Conservation (phyloP, 1,139 yeast genomes). For the Geotrichum reessii region DNA sequence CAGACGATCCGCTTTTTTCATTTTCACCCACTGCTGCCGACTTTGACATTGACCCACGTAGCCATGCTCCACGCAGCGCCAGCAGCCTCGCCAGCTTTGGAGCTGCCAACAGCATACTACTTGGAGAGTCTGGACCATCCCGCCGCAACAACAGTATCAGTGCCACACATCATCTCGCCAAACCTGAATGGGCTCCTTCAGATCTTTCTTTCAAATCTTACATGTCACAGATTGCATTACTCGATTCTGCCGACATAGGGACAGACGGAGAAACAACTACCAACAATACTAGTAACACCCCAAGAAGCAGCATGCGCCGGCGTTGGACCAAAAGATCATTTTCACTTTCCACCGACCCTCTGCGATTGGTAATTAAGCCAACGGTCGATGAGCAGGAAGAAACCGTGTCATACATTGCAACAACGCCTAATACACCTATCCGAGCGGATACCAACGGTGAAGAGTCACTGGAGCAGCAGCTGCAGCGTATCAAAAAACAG, state of each 20-base stretch:
- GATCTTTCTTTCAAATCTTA: constrained; percentile 24
- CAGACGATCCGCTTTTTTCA: neutral
- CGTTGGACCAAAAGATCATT: neutral
- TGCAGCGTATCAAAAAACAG: neutral
- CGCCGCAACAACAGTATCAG: neutral
- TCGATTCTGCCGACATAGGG: no score
- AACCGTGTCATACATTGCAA: neutral
- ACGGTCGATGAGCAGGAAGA: neutral
- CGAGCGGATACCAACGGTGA: neutral
- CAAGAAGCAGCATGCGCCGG: neutral
- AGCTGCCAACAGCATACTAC: neutral
- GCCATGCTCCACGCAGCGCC: neutral
- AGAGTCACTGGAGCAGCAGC: neutral
- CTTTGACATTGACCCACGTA: neutral
- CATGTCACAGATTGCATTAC: constrained; percentile 19
- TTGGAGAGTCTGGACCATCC: neutral
- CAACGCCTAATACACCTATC: neutral
- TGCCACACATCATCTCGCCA: constrained; percentile 21
- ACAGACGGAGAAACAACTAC: neutral
- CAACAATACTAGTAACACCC: neutral
- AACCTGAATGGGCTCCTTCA: constrained; percentile 29
- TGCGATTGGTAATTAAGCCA: neutral
- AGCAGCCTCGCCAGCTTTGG: neutral
- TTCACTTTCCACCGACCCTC: neutral
- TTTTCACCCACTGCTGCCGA: neutral